Evolutionary conservation across 306 rosid species (phyloP), one percentile per base, ranked within the genome.

Genomic region (Lupinus albus): DNA sequence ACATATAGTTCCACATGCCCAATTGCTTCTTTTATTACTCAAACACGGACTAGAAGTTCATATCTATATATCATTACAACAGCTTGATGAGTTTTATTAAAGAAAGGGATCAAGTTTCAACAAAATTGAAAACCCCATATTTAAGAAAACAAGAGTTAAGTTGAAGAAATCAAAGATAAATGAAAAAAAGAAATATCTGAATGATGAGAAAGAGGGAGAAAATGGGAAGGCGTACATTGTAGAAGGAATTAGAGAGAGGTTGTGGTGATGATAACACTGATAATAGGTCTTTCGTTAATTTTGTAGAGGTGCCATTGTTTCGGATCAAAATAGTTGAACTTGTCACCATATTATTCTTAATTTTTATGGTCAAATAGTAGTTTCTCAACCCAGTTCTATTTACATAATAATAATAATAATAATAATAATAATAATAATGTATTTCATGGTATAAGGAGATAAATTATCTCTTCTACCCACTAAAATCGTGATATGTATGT

Each of bases 41-140:
- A 39, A 4, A 10, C 4, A n/a, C 12, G 41, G 41, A 1, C 9
- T 36, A 36, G 2, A 39, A 39, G 15, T 32, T 5, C 6, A 33
- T 0, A 16, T 11, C 36, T 4, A 0, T 8, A 0, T 8, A 8
- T 3, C 5, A 10, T 11, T 0, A 17, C 39, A 6, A 12, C 35
- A 39, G 12, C 10, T 38, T 8, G 42, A 8, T 38, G 42, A 7
- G 42, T 38, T 38, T 8, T 38, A 10, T 39, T 2, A 39, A 42
- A 11, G 14, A 42, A 42, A 42, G 8, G 16, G 20, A 20, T 11
- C 21, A 54, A 39, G 1, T 12, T n/a, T 39, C 44, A 41, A 8
- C 8, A 30, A 28, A 56, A 15, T 15, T 18, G 20, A 3, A 70
- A 69, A 70, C 46, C 66, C 74, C 46, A 56, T 18, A 69, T 28